Conservation (phyloP, 73 alveolate genomes). For the Diophrys sp. region DNA sequence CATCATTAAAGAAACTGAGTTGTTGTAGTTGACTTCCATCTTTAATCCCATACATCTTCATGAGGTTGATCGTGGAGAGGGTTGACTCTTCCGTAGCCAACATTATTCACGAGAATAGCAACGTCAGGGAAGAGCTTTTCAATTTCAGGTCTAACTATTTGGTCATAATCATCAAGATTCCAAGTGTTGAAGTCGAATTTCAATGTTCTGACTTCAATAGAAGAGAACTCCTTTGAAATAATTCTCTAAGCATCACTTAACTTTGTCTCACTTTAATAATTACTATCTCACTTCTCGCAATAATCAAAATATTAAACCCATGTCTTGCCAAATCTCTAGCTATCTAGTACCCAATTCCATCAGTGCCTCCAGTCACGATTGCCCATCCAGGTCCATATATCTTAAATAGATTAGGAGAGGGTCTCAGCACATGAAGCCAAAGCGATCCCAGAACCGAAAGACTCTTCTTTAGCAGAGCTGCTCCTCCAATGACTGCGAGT, state of each 20-base stretch:
- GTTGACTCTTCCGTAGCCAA: conserved; percentile 19
- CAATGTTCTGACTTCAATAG: neutral
- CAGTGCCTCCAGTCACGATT: conserved; percentile 82
- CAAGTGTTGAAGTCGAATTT: conserved; percentile 12
- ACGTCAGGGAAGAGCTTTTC: neutral
- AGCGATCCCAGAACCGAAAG: neutral
- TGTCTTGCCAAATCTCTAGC: conserved; percentile 17
- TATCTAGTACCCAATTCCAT: conserved; percentile 54
- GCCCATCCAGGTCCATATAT: conserved; percentile 64
- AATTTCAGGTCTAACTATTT: neutral
- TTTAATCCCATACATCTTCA: conserved; percentile 1
- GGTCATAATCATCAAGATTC: neutral
- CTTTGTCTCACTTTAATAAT: too few species aligned
- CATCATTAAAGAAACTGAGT: too few species aligned
- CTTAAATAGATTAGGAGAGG: neutral
- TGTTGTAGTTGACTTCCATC: too few species aligned
- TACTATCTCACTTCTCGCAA: conserved; percentile 32
- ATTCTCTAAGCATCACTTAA: conserved; percentile 1
- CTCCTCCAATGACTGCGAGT: neutral
- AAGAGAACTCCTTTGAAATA: neutral
- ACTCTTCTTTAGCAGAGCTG: neutral
- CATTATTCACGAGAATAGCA: conserved; percentile 38
- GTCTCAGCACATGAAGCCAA: neutral
- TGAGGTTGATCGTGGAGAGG: neutral
- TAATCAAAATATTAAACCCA: conserved; percentile 17